Percentiles rank a stretch among this genome's conserved stretches.
Evolutionary conservation across 2,329 filamentous ascomycete species (phyloP).

Genomic region (Emericellopsis atlantica): DNA sequence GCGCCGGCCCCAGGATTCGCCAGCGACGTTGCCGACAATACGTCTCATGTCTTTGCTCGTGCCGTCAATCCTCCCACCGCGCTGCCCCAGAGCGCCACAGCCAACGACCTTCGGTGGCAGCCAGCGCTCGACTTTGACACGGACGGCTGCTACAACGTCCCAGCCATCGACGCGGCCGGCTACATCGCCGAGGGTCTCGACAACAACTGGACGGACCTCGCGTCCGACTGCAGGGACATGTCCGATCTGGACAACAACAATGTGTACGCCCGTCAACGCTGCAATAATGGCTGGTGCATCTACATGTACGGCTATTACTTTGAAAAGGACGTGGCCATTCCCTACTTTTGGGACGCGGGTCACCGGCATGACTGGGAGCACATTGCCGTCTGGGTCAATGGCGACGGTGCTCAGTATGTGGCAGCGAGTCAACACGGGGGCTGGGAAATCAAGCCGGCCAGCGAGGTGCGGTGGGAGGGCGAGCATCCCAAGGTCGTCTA

Average conservation of each 20-base stretch:
- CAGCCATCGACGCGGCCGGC: slow-evolving; percentile 20
- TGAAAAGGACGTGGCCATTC: slow-evolving; percentile 19
- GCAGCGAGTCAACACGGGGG: slow-evolving; percentile 17
- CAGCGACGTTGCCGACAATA: too few species aligned
- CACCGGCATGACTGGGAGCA: slow-evolving; percentile 23
- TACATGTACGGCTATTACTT: slow-evolving; percentile 32
- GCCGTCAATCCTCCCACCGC: slow-evolving; percentile 6
- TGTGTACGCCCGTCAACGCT: slow-evolving; percentile 26
- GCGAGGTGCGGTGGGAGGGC: slow-evolving; percentile 14
- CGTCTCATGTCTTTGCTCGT: not conserved
- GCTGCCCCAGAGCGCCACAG: slow-evolving; percentile 8
- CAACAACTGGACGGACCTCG: slow-evolving; percentile 12
- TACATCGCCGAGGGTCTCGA: slow-evolving; percentile 17
- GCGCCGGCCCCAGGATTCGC: not conserved
- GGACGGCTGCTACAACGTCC: slow-evolving; percentile 24
- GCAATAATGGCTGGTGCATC: slow-evolving; percentile 28
- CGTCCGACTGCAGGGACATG: slow-evolving; percentile 17
- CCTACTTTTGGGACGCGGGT: slow-evolving; percentile 11
- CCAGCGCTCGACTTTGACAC: slow-evolving; percentile 14
- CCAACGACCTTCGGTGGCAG: slow-evolving; percentile 10
- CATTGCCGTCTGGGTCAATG: slow-evolving; percentile 16
- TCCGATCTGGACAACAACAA: slow-evolving; percentile 23
- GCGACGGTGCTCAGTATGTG: slow-evolving; percentile 13
- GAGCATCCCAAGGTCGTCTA: slow-evolving; percentile 22
- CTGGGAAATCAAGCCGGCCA: slow-evolving; percentile 11